Base-by-base conservation (phyloP, 129 eudicot species). In the Artemisia annua region DNA sequence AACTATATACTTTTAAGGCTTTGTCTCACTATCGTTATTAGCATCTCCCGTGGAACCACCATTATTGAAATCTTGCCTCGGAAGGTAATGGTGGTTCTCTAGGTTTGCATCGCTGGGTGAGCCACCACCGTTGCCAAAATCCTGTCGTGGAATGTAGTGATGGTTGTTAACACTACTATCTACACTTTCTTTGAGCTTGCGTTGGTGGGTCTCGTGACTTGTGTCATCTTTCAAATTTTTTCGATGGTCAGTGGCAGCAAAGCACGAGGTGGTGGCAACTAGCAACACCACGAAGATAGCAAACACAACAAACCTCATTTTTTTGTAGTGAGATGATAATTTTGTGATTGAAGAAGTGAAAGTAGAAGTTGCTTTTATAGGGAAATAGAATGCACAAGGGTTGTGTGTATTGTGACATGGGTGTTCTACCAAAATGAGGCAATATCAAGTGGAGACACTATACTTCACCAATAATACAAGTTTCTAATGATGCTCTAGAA, bases 61-160 rank as follows among this genome's bases (percentile, higher is more conserved):
- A 11, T 48, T 58, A 44, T 56, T 70, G 52, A 71, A 78, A 24
- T 71, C 82, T 13, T 65, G 73, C 73, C 78, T 71, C 30, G 78
- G 73, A 71, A 78, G 18, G 63, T 71, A 17, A 65, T 78, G 82
- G 68, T 78, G 82, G 78, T 78, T 78, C 51, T 54, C 46, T 28
- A 18, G 48, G 43, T 9, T 78, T 13, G 73, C 61, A 18, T 53
- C 78, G 0, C 1, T 30, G 48, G 82, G 6, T 11, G 69, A 48
- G 63, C 59, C 82, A 44, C 78, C 82, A 78, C 35, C 78, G 62
- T 78, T 78, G 18, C 73, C 62, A 28, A 54, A 78, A 17, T 78
- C 82, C 18, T 35, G 54, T 35, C 67, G 69, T 18, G 78, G 66
- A 72, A 71, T 56, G 62, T 78, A 66, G 78, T 78, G 82, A 54